These are phyloP conservation scores for Spathaspora girioi DNA, from an alignment of 805 yeast genomes.

Conservation along the genomic window DNA sequence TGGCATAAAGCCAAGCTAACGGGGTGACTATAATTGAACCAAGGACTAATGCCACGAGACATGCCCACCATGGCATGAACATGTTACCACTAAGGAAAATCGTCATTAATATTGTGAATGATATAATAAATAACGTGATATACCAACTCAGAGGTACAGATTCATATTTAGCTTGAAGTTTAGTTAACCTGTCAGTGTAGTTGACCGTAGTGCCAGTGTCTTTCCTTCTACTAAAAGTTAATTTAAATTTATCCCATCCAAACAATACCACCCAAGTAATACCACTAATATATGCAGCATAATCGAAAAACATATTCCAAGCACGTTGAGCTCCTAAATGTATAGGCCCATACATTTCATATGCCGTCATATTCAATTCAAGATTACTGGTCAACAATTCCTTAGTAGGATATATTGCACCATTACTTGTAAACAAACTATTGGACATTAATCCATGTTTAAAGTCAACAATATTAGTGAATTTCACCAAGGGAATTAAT, in stretches of 20 bases:
- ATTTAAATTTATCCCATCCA: conserved; percentile 25
- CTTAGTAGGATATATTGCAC: conserved; percentile 39
- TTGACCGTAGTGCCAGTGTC: neutral
- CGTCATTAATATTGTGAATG: conserved; percentile 31
- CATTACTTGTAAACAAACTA: conserved; percentile 32
- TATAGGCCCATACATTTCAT: conserved; percentile 42
- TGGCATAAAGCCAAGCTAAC: conserved; percentile 47
- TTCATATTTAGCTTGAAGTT: conserved; percentile 32
- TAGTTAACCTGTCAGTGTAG: conserved; percentile 42
- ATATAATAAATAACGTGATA: conserved; percentile 25
- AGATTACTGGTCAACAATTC: conserved; percentile 38
- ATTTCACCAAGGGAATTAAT: conserved; percentile 44
- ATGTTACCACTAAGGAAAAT: conserved; percentile 30
- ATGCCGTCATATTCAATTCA: conserved; percentile 43
- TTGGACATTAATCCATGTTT: conserved; percentile 47
- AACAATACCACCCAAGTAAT: conserved; percentile 42
- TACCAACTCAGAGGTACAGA: conserved; percentile 48
- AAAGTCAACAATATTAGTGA: conserved; percentile 30
- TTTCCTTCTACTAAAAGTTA: conserved; percentile 13
- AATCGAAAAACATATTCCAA: conserved; percentile 51
- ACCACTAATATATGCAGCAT: conserved; percentile 50
- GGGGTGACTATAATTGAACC: conserved; percentile 48
- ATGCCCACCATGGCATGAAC: conserved; percentile 43
- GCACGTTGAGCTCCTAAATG: conserved; percentile 46
- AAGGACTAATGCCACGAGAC: conserved; percentile 39